phyloP scores from a whole-genome alignment of 2,329 filamentous ascomycete genomes.

The Monosporascus sp. region DNA sequence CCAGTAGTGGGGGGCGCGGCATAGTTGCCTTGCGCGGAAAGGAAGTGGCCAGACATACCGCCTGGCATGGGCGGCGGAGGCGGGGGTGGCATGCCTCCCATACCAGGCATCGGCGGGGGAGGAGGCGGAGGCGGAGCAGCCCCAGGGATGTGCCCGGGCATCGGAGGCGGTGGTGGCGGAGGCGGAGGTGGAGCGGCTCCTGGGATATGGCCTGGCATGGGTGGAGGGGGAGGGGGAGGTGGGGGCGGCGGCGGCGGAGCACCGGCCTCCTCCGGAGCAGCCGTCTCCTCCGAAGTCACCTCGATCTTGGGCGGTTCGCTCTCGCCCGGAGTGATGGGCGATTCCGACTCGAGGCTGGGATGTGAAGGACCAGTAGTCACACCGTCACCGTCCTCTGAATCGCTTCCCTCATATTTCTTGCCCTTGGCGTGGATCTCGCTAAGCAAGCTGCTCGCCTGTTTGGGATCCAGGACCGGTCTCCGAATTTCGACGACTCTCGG shows the following conservation, averaged over 20 bases:
- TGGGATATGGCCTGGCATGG: slow-evolving; percentile 20
- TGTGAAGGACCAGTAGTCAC: slow-evolving; percentile 71
- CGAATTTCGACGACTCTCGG: slow-evolving; percentile 74
- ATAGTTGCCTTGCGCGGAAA: slow-evolving; percentile 58
- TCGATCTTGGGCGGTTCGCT: slow-evolving; percentile 54
- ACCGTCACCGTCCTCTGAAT: slow-evolving; percentile 65
- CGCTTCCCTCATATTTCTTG: slow-evolving; percentile 66
- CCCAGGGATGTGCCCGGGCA: slow-evolving; percentile 28
- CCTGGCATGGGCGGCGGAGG: slow-evolving; percentile 63
- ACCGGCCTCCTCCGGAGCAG: slow-evolving; percentile 24
- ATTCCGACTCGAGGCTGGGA: slow-evolving; percentile 66
- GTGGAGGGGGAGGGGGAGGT: slow-evolving; percentile 29
- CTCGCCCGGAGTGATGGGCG: slow-evolving; percentile 63
- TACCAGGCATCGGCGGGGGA: slow-evolving; percentile 44
- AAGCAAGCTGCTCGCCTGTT: slow-evolving; percentile 60
- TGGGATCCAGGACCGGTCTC: slow-evolving; percentile 61
- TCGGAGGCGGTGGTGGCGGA: slow-evolving; percentile 30
- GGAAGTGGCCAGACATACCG: slow-evolving; percentile 69
- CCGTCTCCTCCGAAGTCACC: slow-evolving; percentile 39
- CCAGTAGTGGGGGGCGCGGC: slow-evolving; percentile 54
- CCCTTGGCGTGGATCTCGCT: slow-evolving; percentile 71
- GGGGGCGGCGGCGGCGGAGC: slow-evolving; percentile 35
- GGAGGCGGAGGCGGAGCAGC: slow-evolving; percentile 34
- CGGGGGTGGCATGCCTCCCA: slow-evolving; percentile 35
- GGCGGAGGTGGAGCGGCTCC: slow-evolving; percentile 31